Evolutionary conservation across 352 stramenopile genomes (phyloP), one percentile per base, ranked within the genome.

Genomic region (Pythium sukuiense): DNA sequence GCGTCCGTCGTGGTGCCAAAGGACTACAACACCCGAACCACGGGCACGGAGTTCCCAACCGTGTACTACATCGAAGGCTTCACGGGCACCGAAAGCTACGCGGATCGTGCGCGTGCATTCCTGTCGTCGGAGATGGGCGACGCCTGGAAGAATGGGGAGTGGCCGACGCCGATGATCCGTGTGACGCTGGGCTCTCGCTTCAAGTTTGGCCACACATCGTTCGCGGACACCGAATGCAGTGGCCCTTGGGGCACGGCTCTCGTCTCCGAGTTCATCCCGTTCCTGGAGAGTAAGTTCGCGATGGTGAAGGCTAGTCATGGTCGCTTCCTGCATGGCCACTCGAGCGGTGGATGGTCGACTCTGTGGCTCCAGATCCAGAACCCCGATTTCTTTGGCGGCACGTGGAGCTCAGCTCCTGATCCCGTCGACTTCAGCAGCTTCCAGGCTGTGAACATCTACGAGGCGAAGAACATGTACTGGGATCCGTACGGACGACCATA

Each of bases 41-140:
- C 64, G 2, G 43, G 43, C 14, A 53, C 26, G 16, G 61, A 65
- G n/a, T 88, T 80, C 56, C 81, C 84, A 2, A 85, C 79, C 3
- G 79, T 92, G 12, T 92, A 88, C 77, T 90, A 89, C 64, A 84
- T 92, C 52, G 84, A 92, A 74, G 84, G 84, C 6, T 92, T 90
- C 59, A 88, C 78, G 14, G 84, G 84, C 20, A 88, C 81, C 0
- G 81, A 90, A 61, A 72, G 68, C 39, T 90, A 89, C 66, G 79
- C 76, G 3, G 77, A 80, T 50, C 80, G 84, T n/a, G 84, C 81
- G 1, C 72, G 81, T 43, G 72, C 55, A 2, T 92, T 92, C 66
- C 57, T 92, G 35, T 67, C 73, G 12, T 90, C 81, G 0, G 81
- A 89, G 32, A 86, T 90, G 73, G 84, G 84, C 1, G 57, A 74